Evolutionary conservation across 495 filamentous ascomycete genomes (phyloP).

Genomic region (Penicillium mononematosum): DNA sequence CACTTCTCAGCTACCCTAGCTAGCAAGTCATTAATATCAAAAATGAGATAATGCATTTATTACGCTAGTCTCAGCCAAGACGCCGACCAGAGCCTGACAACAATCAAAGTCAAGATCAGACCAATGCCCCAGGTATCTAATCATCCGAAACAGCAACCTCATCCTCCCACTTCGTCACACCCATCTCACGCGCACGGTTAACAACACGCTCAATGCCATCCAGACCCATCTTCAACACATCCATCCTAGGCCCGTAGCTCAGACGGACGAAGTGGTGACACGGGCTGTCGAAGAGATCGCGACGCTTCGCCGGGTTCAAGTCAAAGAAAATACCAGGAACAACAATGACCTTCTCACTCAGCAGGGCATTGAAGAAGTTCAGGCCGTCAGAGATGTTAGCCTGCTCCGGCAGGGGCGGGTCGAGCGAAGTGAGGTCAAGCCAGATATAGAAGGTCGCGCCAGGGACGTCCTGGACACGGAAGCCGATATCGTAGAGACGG

Average conservation of each 20-base stretch:
- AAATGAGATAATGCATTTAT: background rate
- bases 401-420: constrained; percentile 37
- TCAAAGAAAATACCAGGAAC: constrained; percentile 86
- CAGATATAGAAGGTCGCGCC: constrained; percentile 93
- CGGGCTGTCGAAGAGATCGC: constrained; percentile 91
- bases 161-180: constrained; percentile 36
- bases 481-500: constrained; percentile 79
- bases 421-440: constrained; percentile 60
- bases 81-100: background rate
- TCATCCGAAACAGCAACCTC: constrained; percentile 45
- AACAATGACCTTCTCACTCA: constrained; percentile 91
- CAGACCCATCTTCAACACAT: constrained; percentile 77
- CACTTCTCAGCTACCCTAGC: background rate
- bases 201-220: constrained; percentile 84
- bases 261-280: constrained; percentile 95
- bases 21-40: background rate
- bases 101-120: background rate
- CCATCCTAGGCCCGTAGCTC: constrained; percentile 89
- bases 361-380: constrained; percentile 93
- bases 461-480: constrained; percentile 73
- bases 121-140: constrained; percentile 12
- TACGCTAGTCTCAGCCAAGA: background rate
- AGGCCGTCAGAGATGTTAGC: constrained; percentile 82
- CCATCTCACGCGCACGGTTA: constrained; percentile 40
- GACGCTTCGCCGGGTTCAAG: constrained; percentile 82